These are phyloP conservation scores for Meira miltonrushii DNA, from an alignment of 1,284 basidiomycete genomes.

Conservation along the genomic window DNA sequence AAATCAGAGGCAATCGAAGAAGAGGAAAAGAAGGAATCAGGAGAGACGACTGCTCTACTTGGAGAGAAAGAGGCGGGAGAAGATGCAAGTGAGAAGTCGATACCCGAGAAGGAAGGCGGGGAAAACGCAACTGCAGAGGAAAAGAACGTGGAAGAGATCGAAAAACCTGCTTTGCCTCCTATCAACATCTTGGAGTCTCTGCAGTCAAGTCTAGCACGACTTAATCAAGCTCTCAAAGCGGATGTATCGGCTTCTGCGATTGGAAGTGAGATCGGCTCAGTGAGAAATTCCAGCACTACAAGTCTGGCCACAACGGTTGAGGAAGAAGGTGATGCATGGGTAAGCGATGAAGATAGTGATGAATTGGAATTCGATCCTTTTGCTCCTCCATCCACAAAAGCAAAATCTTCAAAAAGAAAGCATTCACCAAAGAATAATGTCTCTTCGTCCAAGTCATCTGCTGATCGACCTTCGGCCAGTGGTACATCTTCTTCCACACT, in stretches of 20 bases:
- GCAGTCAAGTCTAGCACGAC: constrained; percentile 29
- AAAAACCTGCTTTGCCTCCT: constrained; percentile 21
- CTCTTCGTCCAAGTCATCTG: constrained; percentile 14
- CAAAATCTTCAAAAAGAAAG: constrained; percentile 6
- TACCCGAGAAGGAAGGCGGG: constrained; percentile 1
- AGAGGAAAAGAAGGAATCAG: constrained; percentile 9
- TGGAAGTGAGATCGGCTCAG: neutral
- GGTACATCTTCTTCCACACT: constrained; percentile 9
- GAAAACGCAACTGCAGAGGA: neutral
- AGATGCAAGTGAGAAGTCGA: neutral
- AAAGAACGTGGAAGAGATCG: constrained; percentile 2
- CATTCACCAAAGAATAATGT: neutral
- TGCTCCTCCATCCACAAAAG: constrained; percentile 21
- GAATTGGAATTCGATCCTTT: constrained; percentile 36
- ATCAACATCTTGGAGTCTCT: constrained; percentile 40
- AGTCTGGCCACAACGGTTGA: constrained; percentile 23
- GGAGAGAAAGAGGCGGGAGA: neutral
- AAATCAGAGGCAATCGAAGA: neutral
- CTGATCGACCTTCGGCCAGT: constrained; percentile 21
- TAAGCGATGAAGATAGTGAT: constrained; percentile 29
- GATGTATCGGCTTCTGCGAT: constrained; percentile 14
- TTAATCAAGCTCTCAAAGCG: constrained; percentile 24
- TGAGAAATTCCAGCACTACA: neutral
- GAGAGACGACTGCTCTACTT: too few species aligned
- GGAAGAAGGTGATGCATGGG: constrained; percentile 16